phyloP scores from a whole-genome alignment of 2,329 filamentous ascomycete genomes.

The Kalaharituber pfeilii region DNA sequence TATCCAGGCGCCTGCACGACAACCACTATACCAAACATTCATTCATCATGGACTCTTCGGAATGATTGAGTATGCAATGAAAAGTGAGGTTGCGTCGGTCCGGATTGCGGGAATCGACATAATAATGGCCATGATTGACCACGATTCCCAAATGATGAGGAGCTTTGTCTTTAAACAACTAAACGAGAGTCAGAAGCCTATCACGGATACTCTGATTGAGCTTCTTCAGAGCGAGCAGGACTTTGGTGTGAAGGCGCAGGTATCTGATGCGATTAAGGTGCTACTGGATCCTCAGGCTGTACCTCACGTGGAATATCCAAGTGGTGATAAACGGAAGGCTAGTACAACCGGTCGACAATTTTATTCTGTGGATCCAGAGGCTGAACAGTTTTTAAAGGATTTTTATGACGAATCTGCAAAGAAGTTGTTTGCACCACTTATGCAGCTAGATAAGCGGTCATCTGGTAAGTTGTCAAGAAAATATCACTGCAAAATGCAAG shows the following conservation, averaged over 20 bases:
- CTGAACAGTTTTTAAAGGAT: constrained; percentile 66
- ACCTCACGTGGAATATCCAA: constrained; percentile 36
- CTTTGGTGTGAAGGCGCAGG: constrained; percentile 83
- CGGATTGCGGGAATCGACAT: constrained; percentile 89
- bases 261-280: constrained; percentile 88
- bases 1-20: constrained; percentile 64
- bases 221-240: constrained; percentile 81
- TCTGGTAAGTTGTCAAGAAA: constrained; percentile 33
- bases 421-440: constrained; percentile 71
- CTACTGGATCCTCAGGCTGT: constrained; percentile 58
- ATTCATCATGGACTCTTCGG: constrained; percentile 69
- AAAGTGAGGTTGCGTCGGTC: constrained; percentile 66
- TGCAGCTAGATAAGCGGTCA: constrained; percentile 53
- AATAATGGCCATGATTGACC: constrained; percentile 82
- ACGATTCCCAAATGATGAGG: constrained; percentile 86
- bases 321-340: constrained; percentile 36
- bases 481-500: constrained; percentile 6
- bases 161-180: constrained; percentile 85
- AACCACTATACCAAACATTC: constrained; percentile 76
- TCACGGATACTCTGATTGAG: constrained; percentile 87
- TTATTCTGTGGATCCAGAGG: constrained; percentile 38
- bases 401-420: constrained; percentile 81
- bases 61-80: constrained; percentile 81
- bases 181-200: constrained; percentile 62
- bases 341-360: constrained; percentile 11